Evolutionary conservation across 208 protist species (phyloP), one percentile per base, ranked within the genome.

Genomic region (Kentomonas sorsogonicus): DNA sequence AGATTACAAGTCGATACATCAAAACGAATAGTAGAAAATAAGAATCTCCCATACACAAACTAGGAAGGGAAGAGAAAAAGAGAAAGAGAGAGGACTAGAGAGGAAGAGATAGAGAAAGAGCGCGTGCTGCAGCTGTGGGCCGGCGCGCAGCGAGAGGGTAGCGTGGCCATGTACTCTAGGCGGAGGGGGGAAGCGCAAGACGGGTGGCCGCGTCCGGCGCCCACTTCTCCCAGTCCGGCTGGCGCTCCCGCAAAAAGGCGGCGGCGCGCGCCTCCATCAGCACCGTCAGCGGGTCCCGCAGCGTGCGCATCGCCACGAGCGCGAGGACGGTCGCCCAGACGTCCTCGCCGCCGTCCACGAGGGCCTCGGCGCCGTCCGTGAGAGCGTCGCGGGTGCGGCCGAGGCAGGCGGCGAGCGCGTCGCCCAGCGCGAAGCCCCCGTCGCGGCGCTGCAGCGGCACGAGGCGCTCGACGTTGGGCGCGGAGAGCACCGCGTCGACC

Each of bases 311-410:
- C 36, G 66, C 68, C 1, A 61, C 64, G 31, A 72, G 53, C 26
- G 63, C 77, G 5, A 89, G 54, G 1, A 73, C 72, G 0, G 78
- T 86, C 15, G 78, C 78, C 78, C 73, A 86, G 40, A 67, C 38
- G 2, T 50, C 50, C 3, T 52, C 55, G 2, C 46, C 46, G 44
- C 52, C 56, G 38, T 61, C 54, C 11, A 31, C 48, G 18, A 56
- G 33, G 47, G 60, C 66, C 33, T 66, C 25, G 18, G 54, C 61
- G 27, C 25, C 22, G 43, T 70, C 60, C 5, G n/a, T n/a, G 18
- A 86, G 34, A 15, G 34, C 55, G 16, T 51, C 52, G 9, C 56
- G 40, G 13, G 54, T 5, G 22, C 73, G 13, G 23, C 71, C 70
- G 6, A 74, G 31, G 34, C 62, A 61, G 15, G 38, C 33, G 15